Conservation (phyloP, 805 yeast species). For the Spathaspora boniae region DNA sequence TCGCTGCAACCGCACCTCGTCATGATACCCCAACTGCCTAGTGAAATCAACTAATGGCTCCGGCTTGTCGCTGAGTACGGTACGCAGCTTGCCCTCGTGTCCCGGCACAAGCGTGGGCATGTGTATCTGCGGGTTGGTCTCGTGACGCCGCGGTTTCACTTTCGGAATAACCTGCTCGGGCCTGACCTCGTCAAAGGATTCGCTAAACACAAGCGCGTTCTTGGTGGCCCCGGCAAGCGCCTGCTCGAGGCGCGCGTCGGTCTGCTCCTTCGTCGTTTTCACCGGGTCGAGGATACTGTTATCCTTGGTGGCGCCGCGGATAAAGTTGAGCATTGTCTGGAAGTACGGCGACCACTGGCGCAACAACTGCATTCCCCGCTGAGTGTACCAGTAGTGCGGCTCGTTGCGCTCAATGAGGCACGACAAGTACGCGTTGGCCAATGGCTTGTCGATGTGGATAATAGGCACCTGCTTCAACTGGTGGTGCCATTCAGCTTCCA, state of each 20-base stretch:
- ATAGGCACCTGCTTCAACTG: conserved; percentile 17
- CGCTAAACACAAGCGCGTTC: neutral
- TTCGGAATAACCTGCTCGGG: conserved; percentile 32
- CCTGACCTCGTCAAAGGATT: conserved; percentile 15
- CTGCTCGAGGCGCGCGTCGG: conserved; percentile 14
- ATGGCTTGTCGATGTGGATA: conserved; percentile 30
- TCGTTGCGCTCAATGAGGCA: conserved; percentile 27
- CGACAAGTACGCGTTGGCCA: conserved; percentile 27
- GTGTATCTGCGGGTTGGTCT: conserved; percentile 16
- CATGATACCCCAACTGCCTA: conserved; percentile 20
- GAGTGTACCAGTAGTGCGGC: conserved; percentile 28
- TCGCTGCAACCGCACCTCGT: conserved; percentile 12
- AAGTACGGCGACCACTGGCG: conserved; percentile 34
- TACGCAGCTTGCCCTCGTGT: too few relatives aligned
- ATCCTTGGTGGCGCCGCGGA: conserved; percentile 3
- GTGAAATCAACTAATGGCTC: conserved; percentile 31
- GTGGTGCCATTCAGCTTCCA: too few relatives aligned
- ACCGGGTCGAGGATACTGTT: conserved; percentile 9
- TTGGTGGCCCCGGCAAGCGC: conserved; percentile 6
- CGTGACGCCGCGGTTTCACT: too few relatives aligned
- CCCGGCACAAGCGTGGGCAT: conserved; percentile 2
- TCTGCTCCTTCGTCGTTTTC: conserved; percentile 10
- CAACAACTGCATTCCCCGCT: conserved; percentile 28
- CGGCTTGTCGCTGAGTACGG: conserved; percentile 1
- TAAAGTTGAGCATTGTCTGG: conserved; percentile 14